These are phyloP conservation scores for Aspergillus bridgeri DNA, from an alignment of 495 filamentous ascomycete genomes.

Conservation along the genomic window DNA sequence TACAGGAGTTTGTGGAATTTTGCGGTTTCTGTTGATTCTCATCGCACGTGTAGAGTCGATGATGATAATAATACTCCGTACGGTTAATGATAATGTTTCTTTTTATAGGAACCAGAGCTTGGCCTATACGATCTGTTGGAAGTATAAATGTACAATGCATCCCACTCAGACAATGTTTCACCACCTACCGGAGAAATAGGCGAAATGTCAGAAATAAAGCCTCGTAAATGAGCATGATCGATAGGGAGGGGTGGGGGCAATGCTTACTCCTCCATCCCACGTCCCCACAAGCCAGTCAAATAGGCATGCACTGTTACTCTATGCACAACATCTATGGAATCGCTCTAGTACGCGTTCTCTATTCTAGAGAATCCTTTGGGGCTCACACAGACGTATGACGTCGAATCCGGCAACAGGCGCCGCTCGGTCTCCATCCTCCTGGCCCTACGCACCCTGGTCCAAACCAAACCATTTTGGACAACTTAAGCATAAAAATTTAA, in stretches of 20 bases:
- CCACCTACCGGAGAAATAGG: background rate
- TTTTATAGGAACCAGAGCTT: too few species aligned
- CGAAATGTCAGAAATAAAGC: background rate
- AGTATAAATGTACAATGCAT: too few species aligned
- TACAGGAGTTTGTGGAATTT: too few species aligned
- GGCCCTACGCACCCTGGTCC: background rate
- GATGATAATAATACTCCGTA: too few species aligned
- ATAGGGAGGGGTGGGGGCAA: background rate
- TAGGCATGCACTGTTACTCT: background rate
- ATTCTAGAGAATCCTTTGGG: background rate
- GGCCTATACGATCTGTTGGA: too few species aligned
- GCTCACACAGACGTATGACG: background rate
- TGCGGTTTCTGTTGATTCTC: too few species aligned
- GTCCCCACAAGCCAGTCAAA: background rate
- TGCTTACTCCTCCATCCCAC: background rate
- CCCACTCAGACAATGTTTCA: background rate
- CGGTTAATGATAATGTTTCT: too few species aligned
- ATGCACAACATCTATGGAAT: background rate
- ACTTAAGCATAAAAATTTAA: constrained; percentile 22
- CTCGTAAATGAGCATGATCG: background rate
- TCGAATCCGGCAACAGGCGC: background rate
- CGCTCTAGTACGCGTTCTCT: background rate
- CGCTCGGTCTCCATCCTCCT: background rate
- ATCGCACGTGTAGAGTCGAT: too few species aligned
- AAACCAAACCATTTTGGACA: background rate